A percentile compares a stretch with the other conserved stretches of the same genome.
These are phyloP conservation scores for Purpureocillium takamizusanense DNA, from an alignment of 2,329 filamentous ascomycete species.

Conservation along the genomic window DNA sequence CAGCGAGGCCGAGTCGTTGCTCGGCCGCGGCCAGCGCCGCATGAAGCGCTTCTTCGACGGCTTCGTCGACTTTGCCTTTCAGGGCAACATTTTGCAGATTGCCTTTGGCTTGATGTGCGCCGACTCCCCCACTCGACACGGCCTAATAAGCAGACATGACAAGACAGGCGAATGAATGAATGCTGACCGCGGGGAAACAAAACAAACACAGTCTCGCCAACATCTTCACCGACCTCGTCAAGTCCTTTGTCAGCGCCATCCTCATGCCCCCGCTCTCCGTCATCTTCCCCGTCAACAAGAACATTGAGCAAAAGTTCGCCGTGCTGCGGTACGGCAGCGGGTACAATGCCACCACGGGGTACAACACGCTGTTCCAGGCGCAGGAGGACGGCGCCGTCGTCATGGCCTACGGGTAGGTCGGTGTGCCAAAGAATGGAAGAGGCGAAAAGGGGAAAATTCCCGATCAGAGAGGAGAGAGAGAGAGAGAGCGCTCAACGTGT, in stretches of 20 bases:
- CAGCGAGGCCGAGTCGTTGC: slow-evolving; percentile 27
- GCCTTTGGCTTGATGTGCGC: slow-evolving; percentile 65
- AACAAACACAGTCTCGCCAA: slow-evolving; percentile 47
- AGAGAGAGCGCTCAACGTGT: no score
- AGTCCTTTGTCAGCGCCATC: slow-evolving; percentile 62
- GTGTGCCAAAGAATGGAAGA: neutral
- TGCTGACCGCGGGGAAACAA: slow-evolving; percentile 7
- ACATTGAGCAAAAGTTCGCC: slow-evolving; percentile 67
- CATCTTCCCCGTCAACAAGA: slow-evolving; percentile 59
- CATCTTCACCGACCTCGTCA: slow-evolving; percentile 63
- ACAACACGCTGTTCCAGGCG: slow-evolving; percentile 63
- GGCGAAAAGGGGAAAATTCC: neutral
- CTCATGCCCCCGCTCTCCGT: slow-evolving; percentile 61
- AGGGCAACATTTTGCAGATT: slow-evolving; percentile 68
- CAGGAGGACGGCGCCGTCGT: slow-evolving; percentile 63
- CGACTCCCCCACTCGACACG: slow-evolving; percentile 1
- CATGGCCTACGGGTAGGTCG: slow-evolving; percentile 56
- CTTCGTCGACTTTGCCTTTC: slow-evolving; percentile 64
- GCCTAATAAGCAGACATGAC: no score
- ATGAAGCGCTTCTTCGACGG: slow-evolving; percentile 48
- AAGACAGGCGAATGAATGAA: no score
- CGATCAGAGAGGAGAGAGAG: no score
- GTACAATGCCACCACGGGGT: slow-evolving; percentile 42
- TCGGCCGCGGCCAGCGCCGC: slow-evolving; percentile 35
- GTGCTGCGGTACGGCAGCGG: slow-evolving; percentile 50